Base-by-base conservation (phyloP, 140 eudicot species). In the Stevia rebaudiana region DNA sequence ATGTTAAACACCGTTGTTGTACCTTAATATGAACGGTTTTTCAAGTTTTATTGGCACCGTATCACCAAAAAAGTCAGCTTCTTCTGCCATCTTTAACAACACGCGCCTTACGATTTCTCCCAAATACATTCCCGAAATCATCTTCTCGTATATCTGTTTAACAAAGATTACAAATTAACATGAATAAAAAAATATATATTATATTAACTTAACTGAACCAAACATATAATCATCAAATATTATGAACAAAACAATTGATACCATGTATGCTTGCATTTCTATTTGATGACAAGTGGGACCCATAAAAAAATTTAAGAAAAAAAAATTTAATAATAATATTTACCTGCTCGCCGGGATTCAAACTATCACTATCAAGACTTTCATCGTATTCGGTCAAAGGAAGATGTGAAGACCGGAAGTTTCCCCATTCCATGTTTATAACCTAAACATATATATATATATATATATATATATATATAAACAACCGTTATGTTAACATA, bases 381-480 rank as follows among this genome's bases (percentile, higher is more conserved):
- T 66, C 75, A 61, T 92, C 98, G 37, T 81, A 92, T 30, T 87
- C 95, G 1, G 96, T 92, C 33, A 92, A 63, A 25, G 98, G 98
- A 76, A 92, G 87, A 80, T 88, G 92, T 4, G 95, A 84, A 35
- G 96, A 77, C 11, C 85, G 78, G 54, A 92, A 92, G 78, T 85
- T 88, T 42, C 96, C 96, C 98, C 96, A 87, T 65, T 92, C 98
- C 94, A 81, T 92, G 73, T 92, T 92, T 76, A 92, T 83, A 67
- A 91, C 96, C 98, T 91, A 43, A 16, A 78, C 13, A 44, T 17
- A n/a, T n/a, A n/a, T n/a, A n/a, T n/a, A n/a, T n/a, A n/a, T n/a
- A n/a, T n/a, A n/a, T n/a, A n/a, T n/a, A n/a, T n/a, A n/a, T n/a
- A n/a, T n/a, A n/a, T n/a, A n/a, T n/a, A 61, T 30, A 11, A 30